Evolutionary conservation across 176 grass and related monocot genomes (phyloP), one percentile per base, ranked within the genome.

Genomic region (Urochloa ruziziensis): DNA sequence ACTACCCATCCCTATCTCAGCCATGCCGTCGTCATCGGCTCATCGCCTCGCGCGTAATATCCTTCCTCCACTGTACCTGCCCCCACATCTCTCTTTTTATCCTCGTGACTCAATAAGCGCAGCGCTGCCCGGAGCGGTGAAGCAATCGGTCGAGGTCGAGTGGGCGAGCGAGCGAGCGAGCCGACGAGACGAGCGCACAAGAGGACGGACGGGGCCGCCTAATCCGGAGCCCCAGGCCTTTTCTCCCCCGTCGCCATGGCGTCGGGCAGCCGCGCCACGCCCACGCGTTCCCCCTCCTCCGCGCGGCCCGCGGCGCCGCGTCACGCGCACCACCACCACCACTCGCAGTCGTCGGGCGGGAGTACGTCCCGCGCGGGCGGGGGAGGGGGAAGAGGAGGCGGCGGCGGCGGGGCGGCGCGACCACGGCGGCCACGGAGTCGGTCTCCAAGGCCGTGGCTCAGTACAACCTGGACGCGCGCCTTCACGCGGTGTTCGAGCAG

Each of bases 401-500:
- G 65, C 43, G 81, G 86, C 10, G 42, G 48, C 48, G 48, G 17
- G 52, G 69, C 21, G 56, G 59, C 73, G 36, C 14, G 43, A 79
- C 89, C 43, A 91, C 90, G 35, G 36, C 15, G 35, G 82, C 89
- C 44, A 91, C 92, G 51, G 92, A 94, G 42, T 91, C 96, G 16
- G 78, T 96, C 80, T 96, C 91, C 80, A 99, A 99, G 91, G 96
- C 89, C 74, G 90, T 96, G 67, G 93, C 96, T 23, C 96, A 99
- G 86, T 99, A 96, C 83, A 99, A 85, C 39, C 59, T 94, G 29
- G 96, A 99, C 85, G 96, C 96, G 6, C 85, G 96, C 46, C 93
- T 99, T 61, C 93, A 96, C 77, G 93, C 93, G 2, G 96, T 96
- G 67, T 99, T 99, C 53, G 96, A 99, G 85, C 91, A 94, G 76